These are phyloP conservation scores for Cercospora sp. DNA, from an alignment of 2,329 filamentous ascomycete genomes.

Conservation along the genomic window DNA sequence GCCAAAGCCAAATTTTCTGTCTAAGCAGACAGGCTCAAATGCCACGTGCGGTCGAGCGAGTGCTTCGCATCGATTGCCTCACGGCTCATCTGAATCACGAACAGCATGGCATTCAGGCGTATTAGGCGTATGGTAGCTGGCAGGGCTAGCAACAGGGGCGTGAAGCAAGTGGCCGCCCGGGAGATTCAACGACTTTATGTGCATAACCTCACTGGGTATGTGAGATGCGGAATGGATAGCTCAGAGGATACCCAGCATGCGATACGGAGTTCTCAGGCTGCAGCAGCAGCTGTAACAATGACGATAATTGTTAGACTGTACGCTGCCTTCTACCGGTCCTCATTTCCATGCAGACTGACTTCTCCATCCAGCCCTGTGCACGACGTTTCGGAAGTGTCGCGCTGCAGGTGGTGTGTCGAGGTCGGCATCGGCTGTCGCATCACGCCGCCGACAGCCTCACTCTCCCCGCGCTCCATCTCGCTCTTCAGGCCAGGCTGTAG, in stretches of 20 bases:
- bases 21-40: constrained; percentile 47
- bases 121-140: constrained; percentile 26
- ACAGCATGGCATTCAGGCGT: constrained; percentile 27
- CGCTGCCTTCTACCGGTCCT: not conserved
- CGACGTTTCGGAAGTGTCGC: not conserved
- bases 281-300: constrained; percentile 6
- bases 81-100: constrained; percentile 18
- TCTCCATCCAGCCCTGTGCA: not conserved
- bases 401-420: not conserved
- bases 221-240: constrained; percentile 23
- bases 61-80: constrained; percentile 6
- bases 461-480: not conserved
- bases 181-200: constrained; percentile 20
- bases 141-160: constrained; percentile 33
- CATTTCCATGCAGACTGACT: not conserved
- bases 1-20: constrained; percentile 92
- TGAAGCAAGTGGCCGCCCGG: constrained; percentile 40
- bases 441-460: constrained; percentile 8
- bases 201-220: constrained; percentile 22
- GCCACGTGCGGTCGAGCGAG: constrained; percentile 7
- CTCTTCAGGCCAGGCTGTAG: not conserved
- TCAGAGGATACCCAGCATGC: constrained; percentile 25
- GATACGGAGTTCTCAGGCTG: constrained; percentile 17
- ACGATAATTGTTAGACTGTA: constrained; percentile 2
- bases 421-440: not conserved